These are phyloP conservation scores for Glycine soja DNA, from an alignment of 306 rosid species.

Conservation along the genomic window DNA sequence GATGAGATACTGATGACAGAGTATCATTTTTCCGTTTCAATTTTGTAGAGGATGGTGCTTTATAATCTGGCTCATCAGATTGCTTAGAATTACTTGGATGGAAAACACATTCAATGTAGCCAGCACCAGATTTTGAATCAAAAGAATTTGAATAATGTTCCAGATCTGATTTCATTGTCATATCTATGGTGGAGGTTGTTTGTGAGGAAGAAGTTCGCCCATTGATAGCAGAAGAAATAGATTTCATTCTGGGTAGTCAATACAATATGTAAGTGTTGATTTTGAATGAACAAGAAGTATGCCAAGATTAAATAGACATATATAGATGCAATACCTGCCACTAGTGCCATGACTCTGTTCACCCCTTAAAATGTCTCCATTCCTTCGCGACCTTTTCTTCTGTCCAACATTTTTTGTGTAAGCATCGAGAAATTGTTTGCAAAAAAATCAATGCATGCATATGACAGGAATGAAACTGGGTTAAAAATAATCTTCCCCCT, in stretches of 20 bases:
- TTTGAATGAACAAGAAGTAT: conserved; percentile 32
- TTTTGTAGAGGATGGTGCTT: conserved; percentile 63
- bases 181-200: conserved; percentile 54
- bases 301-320: conserved; percentile 8
- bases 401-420: conserved; percentile 57
- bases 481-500: conserved; percentile 31
- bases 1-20: conserved; percentile 41
- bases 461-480: conserved; percentile 16
- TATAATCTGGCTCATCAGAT: conserved; percentile 57
- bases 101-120: conserved; percentile 74
- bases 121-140: conserved; percentile 70
- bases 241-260: conserved; percentile 63
- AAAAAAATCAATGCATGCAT: conserved; percentile 38
- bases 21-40: conserved; percentile 53
- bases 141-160: conserved; percentile 69
- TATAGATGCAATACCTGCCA: conserved; percentile 67
- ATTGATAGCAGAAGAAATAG: conserved; percentile 51
- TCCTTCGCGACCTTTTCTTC: conserved; percentile 77
- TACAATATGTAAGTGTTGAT: conserved; percentile 45
- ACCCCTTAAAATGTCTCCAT: conserved; percentile 60
- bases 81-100: conserved; percentile 63
- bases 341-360: conserved; percentile 63
- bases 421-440: conserved; percentile 33
- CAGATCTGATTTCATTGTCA: conserved; percentile 51
- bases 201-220: conserved; percentile 51